A percentile compares a stretch with the other conserved stretches of the same genome.
Evolutionary conservation across 441 rosid species (phyloP).

Genomic region (Gossypium gossypioides): DNA sequence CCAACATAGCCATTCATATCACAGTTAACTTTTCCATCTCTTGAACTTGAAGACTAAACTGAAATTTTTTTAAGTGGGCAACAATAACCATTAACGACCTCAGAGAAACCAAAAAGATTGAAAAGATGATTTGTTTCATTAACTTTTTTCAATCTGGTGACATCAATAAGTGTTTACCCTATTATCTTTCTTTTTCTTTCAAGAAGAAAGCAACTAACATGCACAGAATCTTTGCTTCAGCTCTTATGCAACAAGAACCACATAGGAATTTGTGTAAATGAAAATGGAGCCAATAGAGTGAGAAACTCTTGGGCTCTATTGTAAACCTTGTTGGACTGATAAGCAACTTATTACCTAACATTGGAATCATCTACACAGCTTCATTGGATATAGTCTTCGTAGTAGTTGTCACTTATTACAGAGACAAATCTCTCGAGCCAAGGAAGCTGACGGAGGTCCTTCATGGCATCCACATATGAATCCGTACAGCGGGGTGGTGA

Average conservation of each 20-base stretch:
- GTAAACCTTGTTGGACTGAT: constrained; percentile 3
- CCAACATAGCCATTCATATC: neutral
- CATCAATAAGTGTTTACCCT: constrained; percentile 7
- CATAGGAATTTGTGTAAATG: neutral
- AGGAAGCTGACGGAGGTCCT: constrained; percentile 91
- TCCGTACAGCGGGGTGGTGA: constrained; percentile 83
- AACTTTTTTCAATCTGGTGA: constrained; percentile 15
- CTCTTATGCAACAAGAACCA: neutral
- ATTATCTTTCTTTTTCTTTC: constrained; percentile 18
- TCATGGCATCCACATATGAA: constrained; percentile 74
- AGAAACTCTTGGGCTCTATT: constrained; percentile 28
- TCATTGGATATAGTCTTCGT: constrained; percentile 66
- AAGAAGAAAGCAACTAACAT: constrained; percentile 18
- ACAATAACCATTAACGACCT: neutral
- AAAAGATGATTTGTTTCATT: constrained; percentile 10
- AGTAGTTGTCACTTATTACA: constrained; percentile 80
- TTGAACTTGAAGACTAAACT: neutral
- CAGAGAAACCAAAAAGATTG: neutral
- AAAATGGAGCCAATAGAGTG: constrained; percentile 23
- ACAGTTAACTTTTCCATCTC: neutral
- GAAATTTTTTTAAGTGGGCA: neutral
- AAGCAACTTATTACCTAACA: constrained; percentile 13
- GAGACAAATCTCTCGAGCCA: constrained; percentile 98
- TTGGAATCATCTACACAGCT: constrained; percentile 4
- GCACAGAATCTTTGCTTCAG: neutral